phyloP scores from a whole-genome alignment of 345 rosid species.

The Hypericum androsaemum region DNA sequence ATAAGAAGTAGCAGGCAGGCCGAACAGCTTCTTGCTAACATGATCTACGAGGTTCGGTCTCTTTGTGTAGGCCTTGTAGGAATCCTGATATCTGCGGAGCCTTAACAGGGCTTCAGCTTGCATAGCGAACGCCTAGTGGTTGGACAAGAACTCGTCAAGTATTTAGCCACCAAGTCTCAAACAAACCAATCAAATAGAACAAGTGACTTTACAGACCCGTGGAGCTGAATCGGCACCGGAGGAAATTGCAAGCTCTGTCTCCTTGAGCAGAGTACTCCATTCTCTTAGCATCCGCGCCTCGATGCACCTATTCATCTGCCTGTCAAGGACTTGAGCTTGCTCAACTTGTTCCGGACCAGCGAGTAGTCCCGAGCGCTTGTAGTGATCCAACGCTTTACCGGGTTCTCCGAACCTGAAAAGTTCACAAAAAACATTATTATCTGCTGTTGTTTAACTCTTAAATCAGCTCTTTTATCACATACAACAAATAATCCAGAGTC shows the following conservation, averaged over 20 bases:
- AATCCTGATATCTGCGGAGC: constrained; percentile 53
- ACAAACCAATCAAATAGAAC: neutral
- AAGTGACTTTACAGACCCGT: constrained; percentile 23
- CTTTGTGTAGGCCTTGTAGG: constrained; percentile 34
- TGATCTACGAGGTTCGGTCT: constrained; percentile 33
- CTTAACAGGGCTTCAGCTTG: constrained; percentile 52
- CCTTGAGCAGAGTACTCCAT: constrained; percentile 42
- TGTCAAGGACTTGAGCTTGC: constrained; percentile 35
- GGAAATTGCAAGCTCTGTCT: constrained; percentile 32
- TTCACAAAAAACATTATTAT: neutral
- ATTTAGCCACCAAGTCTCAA: neutral
- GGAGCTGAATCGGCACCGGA: constrained; percentile 60
- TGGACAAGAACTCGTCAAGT: neutral
- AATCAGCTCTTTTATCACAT: too few species aligned
- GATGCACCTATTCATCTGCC: constrained; percentile 29
- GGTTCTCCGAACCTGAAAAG: constrained; percentile 51
- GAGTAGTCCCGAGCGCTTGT: constrained; percentile 29
- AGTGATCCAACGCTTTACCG: constrained; percentile 51
- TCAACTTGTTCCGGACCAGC: constrained; percentile 28
- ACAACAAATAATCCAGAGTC: too few species aligned
- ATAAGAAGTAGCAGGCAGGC: constrained; percentile 29
- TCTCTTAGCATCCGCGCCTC: constrained; percentile 36
- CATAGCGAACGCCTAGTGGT: constrained; percentile 39
- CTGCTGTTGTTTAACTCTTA: too few species aligned
- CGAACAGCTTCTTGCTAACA: constrained; percentile 36